Evolutionary conservation across 257 asterid genomes (phyloP).

Genomic region (Cruciata laevipes): DNA sequence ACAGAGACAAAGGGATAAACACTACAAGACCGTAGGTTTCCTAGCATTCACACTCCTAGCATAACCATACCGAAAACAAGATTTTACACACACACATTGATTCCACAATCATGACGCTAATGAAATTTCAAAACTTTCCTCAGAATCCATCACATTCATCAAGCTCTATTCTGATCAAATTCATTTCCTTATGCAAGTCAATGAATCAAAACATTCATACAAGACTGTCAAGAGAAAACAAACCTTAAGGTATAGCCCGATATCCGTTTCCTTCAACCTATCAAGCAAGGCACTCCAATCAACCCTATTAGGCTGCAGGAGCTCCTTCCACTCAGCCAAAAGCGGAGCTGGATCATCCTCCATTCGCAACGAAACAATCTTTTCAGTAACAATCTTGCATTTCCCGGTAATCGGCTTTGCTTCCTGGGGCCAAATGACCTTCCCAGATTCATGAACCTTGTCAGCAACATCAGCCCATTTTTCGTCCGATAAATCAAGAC

Average conservation of each 20-base stretch:
- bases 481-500: slow-evolving; percentile 71
- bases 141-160: not conserved
- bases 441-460: slow-evolving; percentile 63
- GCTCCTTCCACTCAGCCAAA: slow-evolving; percentile 62
- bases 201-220: not conserved
- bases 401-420: slow-evolving; percentile 63
- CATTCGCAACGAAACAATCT: slow-evolving; percentile 44
- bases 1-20: not conserved
- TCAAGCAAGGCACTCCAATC: slow-evolving; percentile 82
- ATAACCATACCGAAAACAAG: not conserved
- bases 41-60: not conserved
- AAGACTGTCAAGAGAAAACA: not conserved
- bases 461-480: slow-evolving; percentile 85
- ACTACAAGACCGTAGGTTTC: not conserved
- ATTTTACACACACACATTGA: not conserved
- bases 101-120: not conserved
- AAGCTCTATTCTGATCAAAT: not conserved
- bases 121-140: not conserved
- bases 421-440: slow-evolving; percentile 59
- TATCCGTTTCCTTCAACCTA: slow-evolving; percentile 39
- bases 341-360: slow-evolving; percentile 60
- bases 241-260: slow-evolving; percentile 56
- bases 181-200: not conserved
- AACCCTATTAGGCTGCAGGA: slow-evolving; percentile 67
- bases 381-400: slow-evolving; percentile 63